Percentiles rank a stretch among this genome's conserved stretches.
Evolutionary conservation across 169 alveolate genomes (phyloP).

Genomic region (Plasmodium sp.): DNA sequence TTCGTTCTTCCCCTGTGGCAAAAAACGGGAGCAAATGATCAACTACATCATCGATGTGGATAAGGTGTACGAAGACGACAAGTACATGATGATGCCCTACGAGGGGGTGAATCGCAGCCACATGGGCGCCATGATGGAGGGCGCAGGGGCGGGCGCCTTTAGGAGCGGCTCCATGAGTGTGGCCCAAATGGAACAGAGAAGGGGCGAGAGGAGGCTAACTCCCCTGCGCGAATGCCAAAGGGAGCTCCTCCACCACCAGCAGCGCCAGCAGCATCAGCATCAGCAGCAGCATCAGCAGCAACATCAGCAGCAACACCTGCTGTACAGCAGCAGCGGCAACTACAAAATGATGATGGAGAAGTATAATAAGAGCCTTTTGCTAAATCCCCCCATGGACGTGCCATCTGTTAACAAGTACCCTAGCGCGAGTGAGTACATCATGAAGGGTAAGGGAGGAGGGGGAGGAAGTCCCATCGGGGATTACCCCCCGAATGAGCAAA

Average conservation of each 20-base stretch:
- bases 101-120: not conserved
- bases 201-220: not conserved
- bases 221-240: not conserved
- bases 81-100: slow-evolving; percentile 1
- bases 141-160: not conserved
- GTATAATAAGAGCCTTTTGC: not conserved
- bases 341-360: slow-evolving; percentile 22
- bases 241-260: not conserved
- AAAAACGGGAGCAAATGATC: not conserved
- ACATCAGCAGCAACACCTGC: not conserved
- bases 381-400: not conserved
- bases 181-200: not conserved
- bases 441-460: not conserved
- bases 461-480: not conserved
- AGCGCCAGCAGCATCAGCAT: not conserved
- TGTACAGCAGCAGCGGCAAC: not conserved
- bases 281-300: not conserved
- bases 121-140: not conserved
- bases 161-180: not conserved
- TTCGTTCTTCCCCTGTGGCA: not conserved
- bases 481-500: not conserved
- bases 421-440: not conserved
- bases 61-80: slow-evolving; percentile 17
- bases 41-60: slow-evolving; percentile 37
- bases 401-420: not conserved